phyloP scores from a whole-genome alignment of 2,329 filamentous ascomycete genomes.

The Monilinia polystroma region DNA sequence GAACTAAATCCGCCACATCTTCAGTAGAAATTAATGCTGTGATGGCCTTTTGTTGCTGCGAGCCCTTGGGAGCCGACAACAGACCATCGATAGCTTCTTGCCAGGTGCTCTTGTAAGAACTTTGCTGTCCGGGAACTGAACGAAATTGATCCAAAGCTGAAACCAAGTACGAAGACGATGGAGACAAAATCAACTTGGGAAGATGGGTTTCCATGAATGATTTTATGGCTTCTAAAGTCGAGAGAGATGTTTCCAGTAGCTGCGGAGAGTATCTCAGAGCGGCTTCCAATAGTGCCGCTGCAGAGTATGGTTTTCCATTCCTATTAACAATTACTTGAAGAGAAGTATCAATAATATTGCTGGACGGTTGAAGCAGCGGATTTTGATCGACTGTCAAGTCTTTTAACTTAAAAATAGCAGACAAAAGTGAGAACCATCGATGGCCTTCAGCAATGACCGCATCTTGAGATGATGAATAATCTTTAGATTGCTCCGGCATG shows the following conservation, averaged over 20 bases:
- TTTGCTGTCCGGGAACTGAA: slow-evolving; percentile 43
- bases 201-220: slow-evolving; percentile 56
- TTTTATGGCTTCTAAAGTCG: slow-evolving; percentile 48
- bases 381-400: slow-evolving; percentile 28
- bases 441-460: slow-evolving; percentile 62
- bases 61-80: slow-evolving; percentile 39
- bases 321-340: slow-evolving; percentile 51
- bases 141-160: slow-evolving; percentile 61
- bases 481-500: slow-evolving; percentile 77
- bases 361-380: slow-evolving; percentile 27
- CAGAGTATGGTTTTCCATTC: slow-evolving; percentile 67
- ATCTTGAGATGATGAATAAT: slow-evolving; percentile 71
- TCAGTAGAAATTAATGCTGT: slow-evolving; percentile 50
- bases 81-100: slow-evolving; percentile 45
- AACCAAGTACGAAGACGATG: slow-evolving; percentile 66
- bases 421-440: slow-evolving; percentile 60
- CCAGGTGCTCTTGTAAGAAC: slow-evolving; percentile 32
- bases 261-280: slow-evolving; percentile 47
- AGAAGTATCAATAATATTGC: slow-evolving; percentile 40
- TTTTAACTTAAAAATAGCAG: slow-evolving; percentile 40
- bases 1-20: slow-evolving; percentile 43
- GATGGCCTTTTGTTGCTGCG: slow-evolving; percentile 42
- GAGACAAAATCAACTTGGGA: slow-evolving; percentile 61
- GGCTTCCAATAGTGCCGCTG: slow-evolving; percentile 56
- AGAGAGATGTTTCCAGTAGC: slow-evolving; percentile 43